phyloP scores from a whole-genome alignment of 257 asterid species.

The Gynochthodes officinalis region DNA sequence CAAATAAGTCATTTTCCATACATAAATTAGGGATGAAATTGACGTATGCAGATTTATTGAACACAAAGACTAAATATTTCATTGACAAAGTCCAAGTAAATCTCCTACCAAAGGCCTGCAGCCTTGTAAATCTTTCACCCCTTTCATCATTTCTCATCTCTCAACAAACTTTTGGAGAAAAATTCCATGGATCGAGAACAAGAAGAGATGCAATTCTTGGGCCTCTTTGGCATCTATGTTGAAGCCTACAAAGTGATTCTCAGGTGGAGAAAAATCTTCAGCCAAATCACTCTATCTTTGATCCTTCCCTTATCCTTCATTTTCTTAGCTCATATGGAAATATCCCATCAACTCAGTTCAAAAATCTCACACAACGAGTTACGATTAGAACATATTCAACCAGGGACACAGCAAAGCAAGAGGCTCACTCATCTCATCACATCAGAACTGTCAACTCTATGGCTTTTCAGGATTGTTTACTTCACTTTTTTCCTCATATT shows the following conservation, averaged over 20 bases:
- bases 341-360: slow-evolving; percentile 30
- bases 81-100: neutral
- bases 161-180: neutral
- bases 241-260: slow-evolving; percentile 53
- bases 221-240: slow-evolving; percentile 43
- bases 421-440: slow-evolving; percentile 29
- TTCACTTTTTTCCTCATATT: slow-evolving; percentile 35
- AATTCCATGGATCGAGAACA: slow-evolving; percentile 57
- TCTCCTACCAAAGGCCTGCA: neutral
- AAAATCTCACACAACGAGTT: slow-evolving; percentile 27
- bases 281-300: slow-evolving; percentile 51
- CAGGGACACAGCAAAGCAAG: slow-evolving; percentile 18
- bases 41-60: neutral
- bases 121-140: neutral
- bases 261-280: slow-evolving; percentile 44
- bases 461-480: slow-evolving; percentile 34
- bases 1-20: neutral
- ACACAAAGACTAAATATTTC: no score
- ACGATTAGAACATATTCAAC: slow-evolving; percentile 11
- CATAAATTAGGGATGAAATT: neutral
- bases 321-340: slow-evolving; percentile 45
- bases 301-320: slow-evolving; percentile 60
- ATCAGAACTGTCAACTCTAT: slow-evolving; percentile 33
- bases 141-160: slow-evolving; percentile 3
- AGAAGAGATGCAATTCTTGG: slow-evolving; percentile 59